Base-by-base conservation (phyloP, 768 basidiomycete species). In the Leccinum fibrillosum region DNA sequence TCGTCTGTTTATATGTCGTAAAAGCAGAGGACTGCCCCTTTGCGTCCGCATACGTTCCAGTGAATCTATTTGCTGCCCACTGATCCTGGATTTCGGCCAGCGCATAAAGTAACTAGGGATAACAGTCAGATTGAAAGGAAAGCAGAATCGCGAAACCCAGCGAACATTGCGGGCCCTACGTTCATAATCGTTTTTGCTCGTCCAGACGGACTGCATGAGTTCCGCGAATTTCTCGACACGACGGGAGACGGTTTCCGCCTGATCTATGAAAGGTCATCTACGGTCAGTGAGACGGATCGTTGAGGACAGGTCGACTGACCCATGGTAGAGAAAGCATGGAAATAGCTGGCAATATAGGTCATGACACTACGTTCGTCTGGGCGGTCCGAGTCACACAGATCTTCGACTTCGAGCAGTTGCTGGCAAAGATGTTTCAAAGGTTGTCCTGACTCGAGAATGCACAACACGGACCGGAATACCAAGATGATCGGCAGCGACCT, bases 271-370 rank as follows among this genome's bases (percentile, higher is more conserved):
- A 13, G 2, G 15, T 30, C 10, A 47, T 44, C 30, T 60, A 56
- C 58, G 45, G 60, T 42, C n/a, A 35, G 49, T 1, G 9, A 21
- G 5, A 44, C 2, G 11, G 13, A 49, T 10, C 10, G 12, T 23
- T 15, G 26, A 51, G n/a, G 51, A 28, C 35, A 47, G 12, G 7
- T 35, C 28, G 12, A 73, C 83, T 52, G 63, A 95, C 95, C 93
- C 89, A 97, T 95, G 0, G 92, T 88, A 0, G 94, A 96, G 72
- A 99, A 99, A 0, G 96, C 95, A 69, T 98, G 97, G 80, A 99
- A 99, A 75, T 82, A 98, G 65, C 92, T 92, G 34, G 97, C 97
- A 49, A 99, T 89, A 64, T 98, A 98, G 5, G 94, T 98, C 93
- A 98, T 98, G 11, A 98, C 92, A 72, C 90, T 93, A 37, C 94